Evolutionary conservation across 345 rosid species (phyloP).

Genomic region (Mangifera indica): DNA sequence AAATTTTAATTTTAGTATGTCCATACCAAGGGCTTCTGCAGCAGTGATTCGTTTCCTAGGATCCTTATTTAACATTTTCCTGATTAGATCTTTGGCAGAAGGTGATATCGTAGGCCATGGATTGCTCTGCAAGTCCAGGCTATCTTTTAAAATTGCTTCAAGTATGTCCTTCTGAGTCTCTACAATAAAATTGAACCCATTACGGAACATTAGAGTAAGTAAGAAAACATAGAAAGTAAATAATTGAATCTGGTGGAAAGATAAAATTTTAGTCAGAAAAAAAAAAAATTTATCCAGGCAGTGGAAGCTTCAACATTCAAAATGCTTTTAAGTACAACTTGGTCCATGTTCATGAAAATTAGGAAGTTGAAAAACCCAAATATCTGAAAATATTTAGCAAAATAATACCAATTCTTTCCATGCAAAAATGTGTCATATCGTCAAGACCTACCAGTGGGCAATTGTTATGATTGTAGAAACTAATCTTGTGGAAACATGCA

Average conservation of each 20-base stretch:
- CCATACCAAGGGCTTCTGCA: slow-evolving; percentile 73
- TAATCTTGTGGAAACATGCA: no score
- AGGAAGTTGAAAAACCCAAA: neutral
- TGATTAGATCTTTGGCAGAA: slow-evolving; percentile 74
- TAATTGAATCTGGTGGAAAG: neutral
- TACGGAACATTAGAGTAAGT: slow-evolving; percentile 1
- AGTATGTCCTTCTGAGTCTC: slow-evolving; percentile 74
- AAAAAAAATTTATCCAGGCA: neutral
- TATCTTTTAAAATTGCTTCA: slow-evolving; percentile 44
- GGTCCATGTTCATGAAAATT: neutral
- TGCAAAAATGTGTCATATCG: neutral
- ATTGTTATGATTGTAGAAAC: neutral
- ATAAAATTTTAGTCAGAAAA: neutral
- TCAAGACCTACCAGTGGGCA: neutral
- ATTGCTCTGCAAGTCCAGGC: slow-evolving; percentile 56
- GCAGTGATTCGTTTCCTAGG: slow-evolving; percentile 75
- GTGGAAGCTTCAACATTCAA: no score
- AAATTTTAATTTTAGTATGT: neutral
- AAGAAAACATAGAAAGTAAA: neutral
- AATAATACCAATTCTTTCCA: neutral
- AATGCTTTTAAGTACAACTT: neutral
- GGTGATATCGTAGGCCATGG: slow-evolving; percentile 84
- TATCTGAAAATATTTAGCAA: neutral
- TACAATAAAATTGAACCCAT: slow-evolving; percentile 27
- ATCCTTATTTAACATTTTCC: slow-evolving; percentile 64